Evolutionary conservation across 768 basidiomycete species (phyloP).

Genomic region (Lepiota subincarnata): DNA sequence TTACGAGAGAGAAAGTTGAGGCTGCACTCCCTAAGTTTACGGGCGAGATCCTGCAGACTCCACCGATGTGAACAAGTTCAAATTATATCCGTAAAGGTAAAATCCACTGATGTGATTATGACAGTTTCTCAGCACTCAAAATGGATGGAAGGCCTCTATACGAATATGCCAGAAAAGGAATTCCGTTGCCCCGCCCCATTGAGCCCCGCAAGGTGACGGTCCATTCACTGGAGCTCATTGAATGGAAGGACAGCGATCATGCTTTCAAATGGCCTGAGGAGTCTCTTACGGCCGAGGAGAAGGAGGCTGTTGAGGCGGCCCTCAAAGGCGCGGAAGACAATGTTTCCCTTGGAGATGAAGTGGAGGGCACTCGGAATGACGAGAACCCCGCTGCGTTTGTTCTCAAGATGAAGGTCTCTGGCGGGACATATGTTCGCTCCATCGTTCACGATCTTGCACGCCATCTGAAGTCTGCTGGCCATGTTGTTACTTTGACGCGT

Average conservation of each 20-base stretch:
- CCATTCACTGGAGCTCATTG: slow-evolving; percentile 71
- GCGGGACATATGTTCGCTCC: slow-evolving; percentile 95
- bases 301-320: slow-evolving; percentile 62
- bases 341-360: slow-evolving; percentile 36
- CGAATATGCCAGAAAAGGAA: slow-evolving; percentile 90
- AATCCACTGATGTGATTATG: slow-evolving; percentile 1
- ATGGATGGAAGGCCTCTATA: slow-evolving; percentile 97
- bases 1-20: slow-evolving; percentile 77
- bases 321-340: slow-evolving; percentile 46
- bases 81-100: slow-evolving; percentile 7
- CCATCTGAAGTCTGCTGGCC: slow-evolving; percentile 81
- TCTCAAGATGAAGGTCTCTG: slow-evolving; percentile 89
- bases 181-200: slow-evolving; percentile 92
- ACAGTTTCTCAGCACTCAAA: slow-evolving; percentile 94
- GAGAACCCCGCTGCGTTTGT: slow-evolving; percentile 74
- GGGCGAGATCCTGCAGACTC: slow-evolving; percentile 86
- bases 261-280: slow-evolving; percentile 72
- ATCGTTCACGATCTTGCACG: slow-evolving; percentile 92
- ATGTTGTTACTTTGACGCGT: slow-evolving; percentile 87
- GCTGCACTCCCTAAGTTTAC: slow-evolving; percentile 64
- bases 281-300: slow-evolving; percentile 63
- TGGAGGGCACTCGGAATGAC: slow-evolving; percentile 23
- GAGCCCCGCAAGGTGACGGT: slow-evolving; percentile 81
- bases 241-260: slow-evolving; percentile 79
- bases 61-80: slow-evolving; percentile 70